Evolutionary conservation across 225 moss, liverwort and hornwort genomes (phyloP).

Genomic region (Physcomitrellopsis africana): DNA sequence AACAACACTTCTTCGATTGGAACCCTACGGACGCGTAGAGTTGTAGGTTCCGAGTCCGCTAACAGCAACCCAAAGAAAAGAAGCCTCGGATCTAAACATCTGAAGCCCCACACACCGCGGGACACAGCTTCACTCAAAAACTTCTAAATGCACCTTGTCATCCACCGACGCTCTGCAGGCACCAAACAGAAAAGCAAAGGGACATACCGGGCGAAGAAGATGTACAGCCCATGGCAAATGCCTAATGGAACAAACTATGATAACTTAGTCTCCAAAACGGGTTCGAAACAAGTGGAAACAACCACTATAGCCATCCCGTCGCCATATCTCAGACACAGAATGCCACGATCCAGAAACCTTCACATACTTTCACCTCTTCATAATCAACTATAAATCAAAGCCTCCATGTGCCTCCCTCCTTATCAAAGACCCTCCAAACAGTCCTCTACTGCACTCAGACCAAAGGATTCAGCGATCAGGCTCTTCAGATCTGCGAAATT

Average conservation of each 20-base stretch:
- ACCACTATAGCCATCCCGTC: slow-evolving; percentile 24
- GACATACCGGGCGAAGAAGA: slow-evolving; percentile 36
- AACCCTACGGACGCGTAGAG: too few species aligned
- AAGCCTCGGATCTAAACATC: too few species aligned
- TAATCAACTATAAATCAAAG: background rate
- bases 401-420: background rate
- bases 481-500: too few species aligned
- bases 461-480: too few species aligned
- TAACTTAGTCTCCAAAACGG: background rate
- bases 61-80: too few species aligned
- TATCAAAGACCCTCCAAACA: background rate
- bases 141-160: too few species aligned
- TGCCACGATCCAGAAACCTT: too few species aligned
- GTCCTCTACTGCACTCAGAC: background rate
- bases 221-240: slow-evolving; percentile 37
- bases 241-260: background rate
- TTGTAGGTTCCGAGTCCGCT: too few species aligned
- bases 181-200: background rate
- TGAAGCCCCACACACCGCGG: background rate
- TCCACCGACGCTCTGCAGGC: too few species aligned
- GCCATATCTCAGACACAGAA: background rate
- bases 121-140: background rate
- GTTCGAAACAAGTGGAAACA: background rate
- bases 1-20: too few species aligned
- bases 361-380: too few species aligned